Conservation (phyloP, 2,329 filamentous ascomycete species). For the Emydomyces testavorans region DNA sequence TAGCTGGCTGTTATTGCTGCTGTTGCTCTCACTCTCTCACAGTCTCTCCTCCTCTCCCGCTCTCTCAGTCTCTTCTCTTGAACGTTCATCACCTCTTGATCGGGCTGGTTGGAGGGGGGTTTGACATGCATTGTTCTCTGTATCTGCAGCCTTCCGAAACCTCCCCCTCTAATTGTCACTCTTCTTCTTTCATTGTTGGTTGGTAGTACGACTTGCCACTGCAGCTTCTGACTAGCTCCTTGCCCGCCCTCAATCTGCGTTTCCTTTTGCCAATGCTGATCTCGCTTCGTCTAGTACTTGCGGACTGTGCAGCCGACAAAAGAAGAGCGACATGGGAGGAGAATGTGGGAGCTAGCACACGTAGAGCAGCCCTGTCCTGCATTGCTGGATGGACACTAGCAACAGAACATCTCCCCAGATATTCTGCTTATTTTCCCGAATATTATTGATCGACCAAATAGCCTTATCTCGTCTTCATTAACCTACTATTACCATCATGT, state of each 20-base stretch:
- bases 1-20: background rate
- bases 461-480: background rate
- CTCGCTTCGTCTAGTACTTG: background rate
- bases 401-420: background rate
- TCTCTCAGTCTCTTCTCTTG: background rate
- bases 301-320: conserved; percentile 1
- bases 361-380: conserved; percentile 9
- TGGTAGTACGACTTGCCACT: background rate
- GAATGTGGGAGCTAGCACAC: conserved; percentile 6
- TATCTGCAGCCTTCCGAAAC: conserved; percentile 1
- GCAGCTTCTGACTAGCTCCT: background rate
- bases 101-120: background rate
- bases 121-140: background rate
- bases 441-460: conserved; percentile 5
- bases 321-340: background rate
- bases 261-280: conserved; percentile 5
- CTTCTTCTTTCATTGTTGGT: background rate
- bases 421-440: conserved; percentile 1
- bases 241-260: background rate
- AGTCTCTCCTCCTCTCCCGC: background rate
- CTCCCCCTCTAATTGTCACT: no score
- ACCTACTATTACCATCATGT: conserved; percentile 10
- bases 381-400: conserved; percentile 9
- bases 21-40: background rate
- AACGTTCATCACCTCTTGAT: background rate